Percentiles rank a stretch among this genome's conserved stretches.
phyloP scores from a whole-genome alignment of 139 green algal genomes.

The Eudorina sp. region DNA sequence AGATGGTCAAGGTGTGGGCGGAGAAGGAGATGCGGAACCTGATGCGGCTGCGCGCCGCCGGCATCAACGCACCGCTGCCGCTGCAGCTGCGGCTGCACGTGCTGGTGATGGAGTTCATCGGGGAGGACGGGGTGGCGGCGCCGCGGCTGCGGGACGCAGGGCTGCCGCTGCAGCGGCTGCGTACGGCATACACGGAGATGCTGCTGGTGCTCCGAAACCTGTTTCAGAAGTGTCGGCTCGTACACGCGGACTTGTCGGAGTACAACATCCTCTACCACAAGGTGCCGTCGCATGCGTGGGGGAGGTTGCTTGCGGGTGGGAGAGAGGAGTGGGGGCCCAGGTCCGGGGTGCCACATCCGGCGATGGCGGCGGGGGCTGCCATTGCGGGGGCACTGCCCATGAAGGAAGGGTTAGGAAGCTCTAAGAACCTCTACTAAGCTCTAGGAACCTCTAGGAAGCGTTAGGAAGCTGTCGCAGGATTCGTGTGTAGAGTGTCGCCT shows the following conservation, averaged over 20 bases:
- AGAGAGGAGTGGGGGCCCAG: no score
- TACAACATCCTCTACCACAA: slow-evolving; percentile 96
- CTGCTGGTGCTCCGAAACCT: slow-evolving; percentile 75
- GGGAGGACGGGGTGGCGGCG: slow-evolving; percentile 85
- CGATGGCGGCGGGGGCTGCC: no score
- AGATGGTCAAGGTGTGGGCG: slow-evolving; percentile 99
- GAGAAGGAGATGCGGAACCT: slow-evolving; percentile 99
- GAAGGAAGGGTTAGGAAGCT: no score
- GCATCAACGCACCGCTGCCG: slow-evolving; percentile 87
- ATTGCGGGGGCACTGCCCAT: no score
- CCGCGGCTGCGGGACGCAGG: slow-evolving; percentile 91
- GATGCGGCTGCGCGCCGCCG: slow-evolving; percentile 71
- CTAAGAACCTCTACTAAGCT: no score
- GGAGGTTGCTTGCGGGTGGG: no score
- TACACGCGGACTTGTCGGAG: slow-evolving; percentile 97
- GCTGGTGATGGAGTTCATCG: slow-evolving; percentile 96
- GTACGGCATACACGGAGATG: slow-evolving; percentile 82
- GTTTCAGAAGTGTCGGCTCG: slow-evolving; percentile 88
- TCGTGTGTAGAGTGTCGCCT: no score
- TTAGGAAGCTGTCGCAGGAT: no score
- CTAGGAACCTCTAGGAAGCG: no score
- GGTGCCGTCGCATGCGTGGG: no score
- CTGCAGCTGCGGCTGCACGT: slow-evolving; percentile 94
- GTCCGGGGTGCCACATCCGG: no score
- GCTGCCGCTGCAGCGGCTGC: slow-evolving; percentile 75